Evolutionary conservation across 805 yeast genomes (phyloP).

Genomic region (Kregervanrija fluxuum): DNA sequence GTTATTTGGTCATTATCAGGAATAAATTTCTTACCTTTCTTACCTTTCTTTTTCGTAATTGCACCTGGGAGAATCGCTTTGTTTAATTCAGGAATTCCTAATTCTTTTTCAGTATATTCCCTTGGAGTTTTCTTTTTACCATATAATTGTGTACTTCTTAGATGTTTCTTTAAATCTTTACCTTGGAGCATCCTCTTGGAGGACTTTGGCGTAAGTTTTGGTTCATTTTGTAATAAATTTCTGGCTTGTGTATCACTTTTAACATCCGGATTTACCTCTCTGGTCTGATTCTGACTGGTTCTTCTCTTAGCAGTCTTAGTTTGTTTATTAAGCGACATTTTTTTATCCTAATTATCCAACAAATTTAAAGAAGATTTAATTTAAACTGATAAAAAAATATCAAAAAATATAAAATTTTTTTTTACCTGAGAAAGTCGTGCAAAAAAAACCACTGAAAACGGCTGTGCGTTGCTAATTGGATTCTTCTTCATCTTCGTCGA

Average conservation of each 20-base stretch:
- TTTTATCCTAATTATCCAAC: neutral
- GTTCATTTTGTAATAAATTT: constrained; percentile 52
- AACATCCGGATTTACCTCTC: constrained; percentile 61
- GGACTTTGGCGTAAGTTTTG: constrained; percentile 55
- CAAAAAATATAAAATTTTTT: neutral
- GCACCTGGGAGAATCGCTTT: constrained; percentile 82
- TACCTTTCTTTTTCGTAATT: constrained; percentile 59
- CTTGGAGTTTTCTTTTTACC: constrained; percentile 54
- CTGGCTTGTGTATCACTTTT: constrained; percentile 60
- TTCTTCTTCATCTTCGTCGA: constrained; percentile 3
- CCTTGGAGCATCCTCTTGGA: constrained; percentile 42
- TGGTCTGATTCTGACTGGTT: constrained; percentile 42
- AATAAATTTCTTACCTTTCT: constrained; percentile 78
- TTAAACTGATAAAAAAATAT: neutral
- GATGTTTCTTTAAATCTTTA: constrained; percentile 54
- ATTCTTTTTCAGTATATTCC: constrained; percentile 68
- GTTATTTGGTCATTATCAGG: constrained; percentile 59
- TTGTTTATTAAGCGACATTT: constrained; percentile 33
- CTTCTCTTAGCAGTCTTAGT: constrained; percentile 53
- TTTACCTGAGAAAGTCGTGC: neutral
- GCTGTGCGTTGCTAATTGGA: neutral
- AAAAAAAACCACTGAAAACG: neutral
- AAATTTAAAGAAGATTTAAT: neutral
- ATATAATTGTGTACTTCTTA: constrained; percentile 55
- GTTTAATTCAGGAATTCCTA: constrained; percentile 73